Evolutionary conservation across 2,329 filamentous ascomycete species (phyloP).

Genomic region (Herpotrichia juniperi): DNA sequence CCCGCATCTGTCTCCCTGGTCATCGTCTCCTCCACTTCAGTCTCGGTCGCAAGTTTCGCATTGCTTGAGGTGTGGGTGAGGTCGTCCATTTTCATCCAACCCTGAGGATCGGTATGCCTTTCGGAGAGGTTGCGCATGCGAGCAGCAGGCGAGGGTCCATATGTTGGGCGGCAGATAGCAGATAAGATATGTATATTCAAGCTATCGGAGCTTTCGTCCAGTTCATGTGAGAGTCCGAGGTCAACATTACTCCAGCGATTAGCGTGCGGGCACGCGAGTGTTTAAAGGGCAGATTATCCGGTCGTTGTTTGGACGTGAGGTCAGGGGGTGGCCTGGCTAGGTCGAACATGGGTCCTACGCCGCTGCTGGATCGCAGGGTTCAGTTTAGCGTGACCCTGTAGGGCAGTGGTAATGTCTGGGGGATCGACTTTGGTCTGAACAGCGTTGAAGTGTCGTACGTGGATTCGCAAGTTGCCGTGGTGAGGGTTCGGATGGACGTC

Average conservation of each 20-base stretch:
- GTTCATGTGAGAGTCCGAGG: constrained; percentile 8
- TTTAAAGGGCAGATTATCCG: not conserved
- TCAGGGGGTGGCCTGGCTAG: not conserved
- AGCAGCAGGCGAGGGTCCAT: not conserved
- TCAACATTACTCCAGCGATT: not conserved
- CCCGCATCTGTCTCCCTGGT: not conserved
- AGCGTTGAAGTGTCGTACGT: not conserved
- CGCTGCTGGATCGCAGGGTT: not conserved
- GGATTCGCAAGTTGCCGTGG: not conserved
- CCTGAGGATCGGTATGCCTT: not conserved
- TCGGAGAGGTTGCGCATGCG: not conserved
- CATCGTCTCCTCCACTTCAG: constrained; percentile 7
- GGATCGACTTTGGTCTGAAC: not conserved
- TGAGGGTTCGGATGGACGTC: too few relatives aligned
- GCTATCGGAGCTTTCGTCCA: not conserved
- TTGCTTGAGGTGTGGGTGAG: constrained; percentile 20
- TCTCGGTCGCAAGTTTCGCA: constrained; percentile 9
- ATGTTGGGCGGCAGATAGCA: not conserved
- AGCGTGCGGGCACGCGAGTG: not conserved
- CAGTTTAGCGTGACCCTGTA: not conserved
- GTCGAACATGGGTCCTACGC: not conserved
- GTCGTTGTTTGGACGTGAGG: not conserved
- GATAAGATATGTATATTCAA: not conserved
- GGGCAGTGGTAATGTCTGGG: too few relatives aligned
- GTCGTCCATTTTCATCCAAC: constrained; percentile 30